phyloP scores from a whole-genome alignment of 78 protist species.

The Corallochytrium limacisporum region DNA sequence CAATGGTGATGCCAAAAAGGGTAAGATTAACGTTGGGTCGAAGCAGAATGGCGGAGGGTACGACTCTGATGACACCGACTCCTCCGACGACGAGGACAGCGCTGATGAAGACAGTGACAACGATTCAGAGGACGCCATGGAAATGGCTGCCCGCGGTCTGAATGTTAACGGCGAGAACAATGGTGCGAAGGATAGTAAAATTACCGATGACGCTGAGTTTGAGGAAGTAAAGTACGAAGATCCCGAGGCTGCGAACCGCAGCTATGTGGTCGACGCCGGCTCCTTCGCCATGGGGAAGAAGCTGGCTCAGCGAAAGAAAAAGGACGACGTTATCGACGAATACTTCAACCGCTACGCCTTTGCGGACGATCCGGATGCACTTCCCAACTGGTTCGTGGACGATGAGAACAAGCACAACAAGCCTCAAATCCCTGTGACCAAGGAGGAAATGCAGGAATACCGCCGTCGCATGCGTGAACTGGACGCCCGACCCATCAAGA shows the following conservation, averaged over 20 bases:
- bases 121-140: neutral
- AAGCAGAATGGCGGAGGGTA: neutral
- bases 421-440: constrained; percentile 46
- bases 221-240: too few relatives aligned
- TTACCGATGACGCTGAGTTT: neutral
- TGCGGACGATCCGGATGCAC: constrained; percentile 25
- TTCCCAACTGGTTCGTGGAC: constrained; percentile 66
- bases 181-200: too few relatives aligned
- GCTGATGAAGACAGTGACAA: neutral
- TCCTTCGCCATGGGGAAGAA: too few relatives aligned
- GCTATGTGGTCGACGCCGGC: too few relatives aligned
- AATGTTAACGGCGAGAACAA: neutral
- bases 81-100: neutral
- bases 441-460: constrained; percentile 26
- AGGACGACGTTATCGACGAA: constrained; percentile 36
- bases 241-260: too few relatives aligned
- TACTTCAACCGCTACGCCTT: constrained; percentile 46
- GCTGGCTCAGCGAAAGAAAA: too few relatives aligned
- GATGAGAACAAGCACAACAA: constrained; percentile 35
- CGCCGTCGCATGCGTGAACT: constrained; percentile 14
- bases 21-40: neutral
- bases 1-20: too few relatives aligned
- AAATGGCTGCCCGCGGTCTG: neutral
- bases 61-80: neutral
- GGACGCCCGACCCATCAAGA: constrained; percentile 58